Base-by-base conservation (phyloP, 345 rosid genomes). In the Noccaea bulbosa region DNA sequence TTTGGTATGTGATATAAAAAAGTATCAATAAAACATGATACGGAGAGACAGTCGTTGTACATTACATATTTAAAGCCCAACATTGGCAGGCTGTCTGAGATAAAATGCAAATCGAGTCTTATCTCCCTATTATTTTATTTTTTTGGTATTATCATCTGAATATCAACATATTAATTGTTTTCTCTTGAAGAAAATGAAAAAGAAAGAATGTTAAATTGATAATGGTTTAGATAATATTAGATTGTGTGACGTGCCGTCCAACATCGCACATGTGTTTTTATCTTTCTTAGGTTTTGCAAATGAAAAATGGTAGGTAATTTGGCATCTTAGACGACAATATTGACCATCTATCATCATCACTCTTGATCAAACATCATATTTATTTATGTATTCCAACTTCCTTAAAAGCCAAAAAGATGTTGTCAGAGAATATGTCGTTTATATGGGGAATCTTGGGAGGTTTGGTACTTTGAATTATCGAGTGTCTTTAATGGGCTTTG, bases 271-370 rank as follows among this genome's bases (percentile, higher is more conserved):
- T 65, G 71, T 57, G 63, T 44, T 54, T 53, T 34, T 24, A 71
- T 53, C 41, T 72, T 64, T 47, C 65, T 63, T 65, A 48, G 66
- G 60, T 57, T 65, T 65, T 46, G 24, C 55, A 63, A 37, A 22
- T n/a, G n/a, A n/a, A n/a, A n/a, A n/a, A n/a, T 54, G 7, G 40
- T 65, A 54, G 7, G 40, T 65, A 54, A 63, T 47, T 64, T 45
- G 71, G 44, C 55, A 62, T 62, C 63, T 64, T 54, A 54, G 70
- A 72, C 77, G 77, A 65, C 71, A 65, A 56, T 56, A 20, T 65
- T 73, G 77, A 65, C 65, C 20, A 34, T 40, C 44, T 71, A 20
- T 44, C 47, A 45, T 27, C 65, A 46, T 48, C 54, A 11, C 24
- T 54, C 65, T n/a, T n/a, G n/a, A 32, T 41, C 43, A 43, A 55